Base-by-base conservation (phyloP, 116 monocot genomes). In the Papilionanthe hybrid region DNA sequence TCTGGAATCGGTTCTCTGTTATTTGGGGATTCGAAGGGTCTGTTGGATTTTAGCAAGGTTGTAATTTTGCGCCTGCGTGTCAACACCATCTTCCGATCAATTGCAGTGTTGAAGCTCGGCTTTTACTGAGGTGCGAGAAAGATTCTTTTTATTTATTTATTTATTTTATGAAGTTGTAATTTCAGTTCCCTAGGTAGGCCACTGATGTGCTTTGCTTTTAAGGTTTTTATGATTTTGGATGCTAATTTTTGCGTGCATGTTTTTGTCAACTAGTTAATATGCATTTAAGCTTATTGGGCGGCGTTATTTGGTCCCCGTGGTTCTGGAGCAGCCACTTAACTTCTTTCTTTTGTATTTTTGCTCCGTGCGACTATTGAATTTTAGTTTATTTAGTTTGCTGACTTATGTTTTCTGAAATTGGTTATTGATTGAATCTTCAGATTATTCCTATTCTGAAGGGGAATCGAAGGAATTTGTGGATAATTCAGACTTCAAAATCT, bases 381-480 rank as follows among this genome's bases (percentile, higher is more conserved):
- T 65, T 65, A 2, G 22, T 60, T 60, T 37, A 37, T 37, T 37
- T 37, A 20, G 25, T 8, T 27, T 65, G 10, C 27, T 7, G 0
- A 25, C 10, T 23, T 9, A 23, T 25, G 9, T 71, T 25, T 37
- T 71, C 18, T 71, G 71, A 53, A 45, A 1, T 53, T 53, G 15
- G 53, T 53, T 53, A 2, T 15, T 53, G 13, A 71, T 77, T 75
- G 65, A 72, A n/a, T 78, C 42, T 78, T 84, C 65, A 92, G 92
- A 95, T 92, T 65, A 89, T 91, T 42, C 87, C 86, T 75, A 82
- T 90, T 15, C 80, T 91, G 30, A 69, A 89, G 82, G 88, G 89
- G 77, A 71, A 89, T 91, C 72, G 84, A 89, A 89, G 86, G 85
- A 50, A 85, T 37, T 89, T 63, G 82, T 87, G 74, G 89, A 86